A percentile compares a stretch with the other conserved stretches of the same genome.
These are phyloP conservation scores for Phlyctochytrium planicorne DNA, from an alignment of 192 early-diverging fungal genomes.

Conservation along the genomic window DNA sequence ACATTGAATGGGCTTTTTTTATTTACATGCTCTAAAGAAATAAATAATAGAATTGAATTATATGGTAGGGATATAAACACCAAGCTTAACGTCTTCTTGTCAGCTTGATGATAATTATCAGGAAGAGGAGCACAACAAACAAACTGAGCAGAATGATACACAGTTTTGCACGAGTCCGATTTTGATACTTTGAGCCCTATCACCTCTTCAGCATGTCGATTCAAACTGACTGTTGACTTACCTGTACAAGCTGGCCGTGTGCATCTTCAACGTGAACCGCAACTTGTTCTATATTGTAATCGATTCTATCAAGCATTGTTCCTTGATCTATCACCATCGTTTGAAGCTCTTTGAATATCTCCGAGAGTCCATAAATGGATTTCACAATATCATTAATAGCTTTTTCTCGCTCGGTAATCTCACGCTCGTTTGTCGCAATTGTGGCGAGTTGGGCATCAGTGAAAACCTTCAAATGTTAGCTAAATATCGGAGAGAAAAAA, in stretches of 20 bases:
- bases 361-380: slow-evolving; percentile 84
- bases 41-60: too few species aligned
- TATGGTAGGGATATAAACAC: too few species aligned
- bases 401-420: slow-evolving; percentile 80
- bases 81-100: background rate
- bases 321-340: slow-evolving; percentile 98
- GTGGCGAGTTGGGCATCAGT: slow-evolving; percentile 80
- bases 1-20: too few species aligned
- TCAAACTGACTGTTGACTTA: slow-evolving; percentile 24
- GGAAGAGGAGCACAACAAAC: slow-evolving; percentile 74
- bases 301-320: slow-evolving; percentile 93
- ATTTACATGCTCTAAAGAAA: background rate
- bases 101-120: slow-evolving; percentile 60
- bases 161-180: slow-evolving; percentile 75
- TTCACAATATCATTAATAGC: slow-evolving; percentile 93
- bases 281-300: slow-evolving; percentile 93
- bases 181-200: slow-evolving; percentile 79
- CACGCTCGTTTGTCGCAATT: slow-evolving; percentile 73
- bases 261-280: slow-evolving; percentile 78
- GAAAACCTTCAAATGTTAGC: slow-evolving; percentile 59
- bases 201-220: background rate
- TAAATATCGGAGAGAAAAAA: slow-evolving; percentile 8
- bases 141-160: slow-evolving; percentile 79
- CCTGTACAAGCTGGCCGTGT: slow-evolving; percentile 77
- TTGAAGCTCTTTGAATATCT: slow-evolving; percentile 91